phyloP scores from a whole-genome alignment of 768 basidiomycete genomes.

The Inosperma sp. region DNA sequence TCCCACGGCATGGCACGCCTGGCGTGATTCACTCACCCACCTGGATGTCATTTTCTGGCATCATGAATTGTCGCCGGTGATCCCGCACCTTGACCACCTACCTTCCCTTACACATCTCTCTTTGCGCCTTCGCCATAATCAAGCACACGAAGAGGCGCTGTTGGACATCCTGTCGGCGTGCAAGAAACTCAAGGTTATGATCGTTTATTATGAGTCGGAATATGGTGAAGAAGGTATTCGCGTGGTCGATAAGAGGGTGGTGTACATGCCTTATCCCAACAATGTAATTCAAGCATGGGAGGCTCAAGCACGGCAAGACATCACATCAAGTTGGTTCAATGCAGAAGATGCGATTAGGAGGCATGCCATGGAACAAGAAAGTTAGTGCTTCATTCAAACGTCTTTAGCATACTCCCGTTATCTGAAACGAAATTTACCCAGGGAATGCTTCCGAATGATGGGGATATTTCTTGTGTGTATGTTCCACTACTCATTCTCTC shows the following conservation, averaged over 20 bases:
- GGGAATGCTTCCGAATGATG: too few relatives aligned
- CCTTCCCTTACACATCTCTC: constrained; percentile 32
- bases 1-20: constrained; percentile 14
- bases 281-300: constrained; percentile 34
- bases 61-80: constrained; percentile 18
- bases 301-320: constrained; percentile 25
- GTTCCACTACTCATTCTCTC: too few relatives aligned
- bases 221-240: constrained; percentile 19
- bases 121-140: constrained; percentile 25
- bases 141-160: constrained; percentile 21
- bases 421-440: too few relatives aligned
- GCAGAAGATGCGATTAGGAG: constrained; percentile 30
- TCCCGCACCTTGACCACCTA: constrained; percentile 28
- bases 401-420: too few relatives aligned
- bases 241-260: constrained; percentile 27
- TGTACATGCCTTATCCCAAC: constrained; percentile 29
- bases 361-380: constrained; percentile 18
- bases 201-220: constrained; percentile 28
- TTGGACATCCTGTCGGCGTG: constrained; percentile 25
- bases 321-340: constrained; percentile 27
- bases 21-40: constrained; percentile 32
- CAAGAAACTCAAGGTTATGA: constrained; percentile 24
- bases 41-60: constrained; percentile 38
- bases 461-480: too few relatives aligned
- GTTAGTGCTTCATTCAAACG: too few relatives aligned